phyloP scores from a whole-genome alignment of 257 asterid species.

The Forsythia suspensa region DNA sequence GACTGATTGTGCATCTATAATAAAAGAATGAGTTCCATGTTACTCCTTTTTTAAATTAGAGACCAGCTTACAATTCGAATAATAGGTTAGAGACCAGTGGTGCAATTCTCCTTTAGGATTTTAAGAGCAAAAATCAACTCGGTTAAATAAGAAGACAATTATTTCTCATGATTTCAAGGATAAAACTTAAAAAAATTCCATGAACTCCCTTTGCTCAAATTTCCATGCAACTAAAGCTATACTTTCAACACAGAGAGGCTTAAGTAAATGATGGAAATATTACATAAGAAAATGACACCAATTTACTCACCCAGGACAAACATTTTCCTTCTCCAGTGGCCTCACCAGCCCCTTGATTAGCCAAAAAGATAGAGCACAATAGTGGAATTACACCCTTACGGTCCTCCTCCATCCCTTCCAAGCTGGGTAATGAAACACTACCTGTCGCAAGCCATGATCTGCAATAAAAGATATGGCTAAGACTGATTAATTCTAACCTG shows the following conservation, averaged over 20 bases:
- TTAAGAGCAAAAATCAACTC: not conserved
- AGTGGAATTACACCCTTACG: slow-evolving; percentile 54
- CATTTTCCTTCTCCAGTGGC: slow-evolving; percentile 60
- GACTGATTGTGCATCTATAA: not conserved
- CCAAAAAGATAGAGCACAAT: slow-evolving; percentile 70
- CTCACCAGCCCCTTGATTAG: slow-evolving; percentile 76
- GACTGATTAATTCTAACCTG: slow-evolving; percentile 6
- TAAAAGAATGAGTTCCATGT: not conserved
- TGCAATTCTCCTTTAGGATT: not conserved
- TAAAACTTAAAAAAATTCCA: not conserved
- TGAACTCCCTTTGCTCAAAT: not conserved
- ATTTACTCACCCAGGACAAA: slow-evolving; percentile 56
- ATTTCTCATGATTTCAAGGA: not conserved
- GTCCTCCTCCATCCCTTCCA: slow-evolving; percentile 37
- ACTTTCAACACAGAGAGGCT: not conserved
- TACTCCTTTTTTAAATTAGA: not conserved
- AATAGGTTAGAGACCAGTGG: not conserved
- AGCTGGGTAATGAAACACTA: slow-evolving; percentile 48
- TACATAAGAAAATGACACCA: not conserved
- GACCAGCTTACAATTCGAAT: not conserved
- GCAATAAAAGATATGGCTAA: slow-evolving; percentile 10
- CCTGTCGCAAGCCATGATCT: slow-evolving; percentile 65
- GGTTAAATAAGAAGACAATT: not conserved
- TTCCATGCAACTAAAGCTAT: not conserved
- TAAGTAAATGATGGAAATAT: not conserved